phyloP scores from a whole-genome alignment of 2,329 filamentous ascomycete genomes.

The Neophaeococcomyces mojaviensis region DNA sequence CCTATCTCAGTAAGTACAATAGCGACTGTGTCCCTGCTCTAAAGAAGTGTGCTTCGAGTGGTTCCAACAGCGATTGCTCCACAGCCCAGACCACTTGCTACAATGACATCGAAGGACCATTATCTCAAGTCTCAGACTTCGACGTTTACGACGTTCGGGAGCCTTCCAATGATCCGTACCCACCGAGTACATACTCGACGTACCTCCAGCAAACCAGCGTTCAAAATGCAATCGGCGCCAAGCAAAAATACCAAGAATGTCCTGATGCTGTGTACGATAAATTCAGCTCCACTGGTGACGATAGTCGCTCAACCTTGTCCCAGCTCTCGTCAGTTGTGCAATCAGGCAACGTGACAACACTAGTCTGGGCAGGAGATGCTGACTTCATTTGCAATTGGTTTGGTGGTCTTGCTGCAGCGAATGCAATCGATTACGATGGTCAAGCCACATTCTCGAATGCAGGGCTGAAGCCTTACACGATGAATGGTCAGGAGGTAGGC shows the following conservation, averaged over 20 bases:
- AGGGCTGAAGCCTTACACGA: conserved; percentile 38
- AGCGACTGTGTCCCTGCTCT: conserved; percentile 33
- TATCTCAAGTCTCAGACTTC: conserved; percentile 25
- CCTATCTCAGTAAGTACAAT: conserved; percentile 30
- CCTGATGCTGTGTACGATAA: conserved; percentile 30
- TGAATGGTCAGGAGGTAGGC: conserved; percentile 42
- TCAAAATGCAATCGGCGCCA: conserved; percentile 40
- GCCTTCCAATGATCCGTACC: conserved; percentile 34
- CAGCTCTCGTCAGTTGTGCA: conserved; percentile 40
- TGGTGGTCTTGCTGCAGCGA: conserved; percentile 42
- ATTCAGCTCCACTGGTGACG: conserved; percentile 37
- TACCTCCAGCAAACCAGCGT: conserved; percentile 36
- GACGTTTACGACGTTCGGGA: conserved; percentile 42
- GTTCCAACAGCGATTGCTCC: conserved; percentile 27
- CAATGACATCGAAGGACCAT: conserved; percentile 30
- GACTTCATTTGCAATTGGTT: conserved; percentile 55
- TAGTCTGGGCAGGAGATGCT: conserved; percentile 51
- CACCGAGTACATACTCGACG: conserved; percentile 27
- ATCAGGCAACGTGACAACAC: conserved; percentile 38
- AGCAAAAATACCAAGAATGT: conserved; percentile 37
- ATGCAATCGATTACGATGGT: conserved; percentile 39
- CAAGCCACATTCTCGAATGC: conserved; percentile 35
- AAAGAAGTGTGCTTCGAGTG: conserved; percentile 29
- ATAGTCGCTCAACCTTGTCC: conserved; percentile 39
- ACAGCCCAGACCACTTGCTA: conserved; percentile 31